Conservation (phyloP, 2,329 filamentous ascomycete genomes). For the Purpureocillium takamizusanense region DNA sequence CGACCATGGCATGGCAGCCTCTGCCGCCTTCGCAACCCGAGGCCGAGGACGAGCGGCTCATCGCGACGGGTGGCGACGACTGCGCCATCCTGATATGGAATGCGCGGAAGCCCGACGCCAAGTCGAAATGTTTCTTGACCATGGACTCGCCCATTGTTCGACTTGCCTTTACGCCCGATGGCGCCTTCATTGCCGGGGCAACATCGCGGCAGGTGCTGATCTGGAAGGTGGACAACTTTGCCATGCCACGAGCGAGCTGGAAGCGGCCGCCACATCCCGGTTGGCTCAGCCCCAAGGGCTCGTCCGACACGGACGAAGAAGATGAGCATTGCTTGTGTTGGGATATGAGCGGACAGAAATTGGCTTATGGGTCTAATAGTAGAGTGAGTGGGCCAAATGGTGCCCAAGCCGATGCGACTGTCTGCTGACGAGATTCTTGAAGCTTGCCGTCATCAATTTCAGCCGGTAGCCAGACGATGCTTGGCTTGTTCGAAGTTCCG, state of each 20-base stretch:
- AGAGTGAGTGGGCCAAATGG: conserved; percentile 37
- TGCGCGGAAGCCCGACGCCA: conserved; percentile 42
- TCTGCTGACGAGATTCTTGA: background rate
- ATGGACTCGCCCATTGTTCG: conserved; percentile 50
- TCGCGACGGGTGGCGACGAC: conserved; percentile 54
- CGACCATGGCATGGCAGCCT: conserved; percentile 53
- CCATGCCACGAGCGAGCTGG: conserved; percentile 53
- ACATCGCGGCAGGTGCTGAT: conserved; percentile 51
- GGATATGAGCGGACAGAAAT: conserved; percentile 51
- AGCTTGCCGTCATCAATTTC: conserved; percentile 45
- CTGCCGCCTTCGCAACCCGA: conserved; percentile 24
- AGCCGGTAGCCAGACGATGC: conserved; percentile 22
- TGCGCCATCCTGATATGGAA: conserved; percentile 57
- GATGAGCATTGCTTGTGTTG: conserved; percentile 53
- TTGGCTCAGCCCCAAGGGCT: conserved; percentile 48
- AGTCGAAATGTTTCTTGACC: conserved; percentile 50
- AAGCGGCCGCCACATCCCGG: conserved; percentile 43
- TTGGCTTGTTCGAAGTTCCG: background rate
- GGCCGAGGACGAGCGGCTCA: conserved; percentile 41
- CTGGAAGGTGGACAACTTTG: conserved; percentile 54
- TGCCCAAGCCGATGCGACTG: background rate
- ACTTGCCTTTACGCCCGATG: conserved; percentile 54
- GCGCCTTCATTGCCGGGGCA: conserved; percentile 53
- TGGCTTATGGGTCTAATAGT: conserved; percentile 56
- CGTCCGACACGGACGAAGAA: conserved; percentile 46